A percentile compares a stretch with the other conserved stretches of the same genome.
phyloP scores from a whole-genome alignment of 805 yeast species.

The Candida pseudofarinosa region DNA sequence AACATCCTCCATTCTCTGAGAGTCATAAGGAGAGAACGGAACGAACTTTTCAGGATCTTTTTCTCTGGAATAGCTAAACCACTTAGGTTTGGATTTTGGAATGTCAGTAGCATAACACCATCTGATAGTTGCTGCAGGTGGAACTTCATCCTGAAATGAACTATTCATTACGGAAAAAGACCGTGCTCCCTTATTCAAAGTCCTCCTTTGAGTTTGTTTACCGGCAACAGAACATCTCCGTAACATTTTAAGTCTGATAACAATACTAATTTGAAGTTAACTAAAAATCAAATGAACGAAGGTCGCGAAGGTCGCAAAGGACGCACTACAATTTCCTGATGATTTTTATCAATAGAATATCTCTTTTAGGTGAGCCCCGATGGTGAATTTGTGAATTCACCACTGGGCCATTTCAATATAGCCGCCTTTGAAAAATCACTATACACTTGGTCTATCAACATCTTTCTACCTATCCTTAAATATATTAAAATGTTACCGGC shows the following conservation, averaged over 20 bases:
- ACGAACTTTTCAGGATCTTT: constrained; percentile 56
- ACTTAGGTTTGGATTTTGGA: constrained; percentile 65
- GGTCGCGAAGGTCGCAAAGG: too few species aligned
- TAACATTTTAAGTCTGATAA: too few species aligned
- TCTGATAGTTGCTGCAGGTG: constrained; percentile 20
- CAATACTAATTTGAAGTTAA: too few species aligned
- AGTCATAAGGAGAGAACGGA: constrained; percentile 65
- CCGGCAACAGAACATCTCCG: too few species aligned
- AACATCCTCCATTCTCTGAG: constrained; percentile 52
- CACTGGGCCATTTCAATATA: constrained; percentile 54
- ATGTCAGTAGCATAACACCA: constrained; percentile 88
- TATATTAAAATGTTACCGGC: constrained; percentile 40
- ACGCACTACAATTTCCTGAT: too few species aligned
- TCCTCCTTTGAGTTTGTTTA: too few species aligned
- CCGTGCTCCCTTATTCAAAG: too few species aligned
- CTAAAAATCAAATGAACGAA: too few species aligned
- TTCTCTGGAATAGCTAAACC: constrained; percentile 49
- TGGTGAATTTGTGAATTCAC: constrained; percentile 46
- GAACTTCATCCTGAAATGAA: background rate
- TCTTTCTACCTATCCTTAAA: constrained; percentile 53
- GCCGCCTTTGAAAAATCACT: constrained; percentile 71
- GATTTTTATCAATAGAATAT: background rate
- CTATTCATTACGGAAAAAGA: too few species aligned
- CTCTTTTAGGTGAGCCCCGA: constrained; percentile 47
- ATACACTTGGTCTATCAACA: constrained; percentile 31